phyloP scores from a whole-genome alignment of 2,329 filamentous ascomycete species.

The Zymoseptoria ardabiliae region DNA sequence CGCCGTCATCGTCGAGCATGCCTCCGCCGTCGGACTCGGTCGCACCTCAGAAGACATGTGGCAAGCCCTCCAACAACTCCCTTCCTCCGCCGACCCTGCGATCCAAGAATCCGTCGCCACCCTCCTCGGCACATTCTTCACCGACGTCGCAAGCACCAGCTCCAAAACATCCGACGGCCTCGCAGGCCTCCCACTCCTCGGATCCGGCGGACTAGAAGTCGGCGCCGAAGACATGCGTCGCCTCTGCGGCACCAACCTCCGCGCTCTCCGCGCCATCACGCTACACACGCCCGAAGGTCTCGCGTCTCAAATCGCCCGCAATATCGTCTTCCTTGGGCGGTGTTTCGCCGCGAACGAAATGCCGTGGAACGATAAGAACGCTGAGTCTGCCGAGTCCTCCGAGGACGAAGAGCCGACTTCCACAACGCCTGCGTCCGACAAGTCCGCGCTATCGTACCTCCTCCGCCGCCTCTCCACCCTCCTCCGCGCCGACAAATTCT shows the following conservation, averaged over 20 bases:
- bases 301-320: constrained; percentile 70
- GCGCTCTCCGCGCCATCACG: constrained; percentile 54
- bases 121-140: constrained; percentile 69
- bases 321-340: constrained; percentile 72
- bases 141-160: constrained; percentile 64
- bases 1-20: constrained; percentile 58
- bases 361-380: constrained; percentile 37
- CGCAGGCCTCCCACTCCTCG: constrained; percentile 53
- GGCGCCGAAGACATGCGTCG: constrained; percentile 56
- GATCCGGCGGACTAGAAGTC: constrained; percentile 65
- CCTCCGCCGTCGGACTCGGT: constrained; percentile 58
- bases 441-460: constrained; percentile 59
- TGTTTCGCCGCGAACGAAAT: constrained; percentile 54
- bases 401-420: constrained; percentile 38
- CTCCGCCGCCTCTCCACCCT: constrained; percentile 67
- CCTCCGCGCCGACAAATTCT: constrained; percentile 57
- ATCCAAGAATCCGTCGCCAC: constrained; percentile 72
- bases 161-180: constrained; percentile 43
- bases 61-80: constrained; percentile 58
- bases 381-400: constrained; percentile 32
- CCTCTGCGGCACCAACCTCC: constrained; percentile 50
- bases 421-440: constrained; percentile 33
- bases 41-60: constrained; percentile 59
- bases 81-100: constrained; percentile 59
- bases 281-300: constrained; percentile 58